Percentiles rank a stretch among this genome's conserved stretches.
phyloP scores from a whole-genome alignment of 257 asterid genomes.

The Jasminum sambac region DNA sequence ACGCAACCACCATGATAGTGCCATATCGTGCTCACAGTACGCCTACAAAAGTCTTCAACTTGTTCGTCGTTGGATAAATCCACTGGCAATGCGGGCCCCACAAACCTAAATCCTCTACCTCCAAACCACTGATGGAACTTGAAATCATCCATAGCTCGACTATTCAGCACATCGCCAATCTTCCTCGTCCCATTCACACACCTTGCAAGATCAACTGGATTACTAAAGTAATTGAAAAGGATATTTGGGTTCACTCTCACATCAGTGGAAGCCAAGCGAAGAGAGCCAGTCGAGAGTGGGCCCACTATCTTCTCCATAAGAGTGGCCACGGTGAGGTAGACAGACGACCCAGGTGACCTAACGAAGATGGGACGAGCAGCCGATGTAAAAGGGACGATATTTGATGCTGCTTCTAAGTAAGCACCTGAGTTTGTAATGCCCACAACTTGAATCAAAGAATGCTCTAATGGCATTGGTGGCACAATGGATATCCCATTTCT shows the following conservation, averaged over 20 bases:
- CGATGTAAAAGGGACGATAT: slow-evolving; percentile 68
- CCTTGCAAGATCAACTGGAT: slow-evolving; percentile 49
- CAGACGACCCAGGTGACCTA: slow-evolving; percentile 42
- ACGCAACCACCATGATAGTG: slow-evolving; percentile 96
- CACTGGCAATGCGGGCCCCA: slow-evolving; percentile 65
- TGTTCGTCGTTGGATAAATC: slow-evolving; percentile 49
- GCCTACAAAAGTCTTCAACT: slow-evolving; percentile 72
- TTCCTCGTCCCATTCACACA: slow-evolving; percentile 69
- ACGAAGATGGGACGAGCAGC: slow-evolving; percentile 50
- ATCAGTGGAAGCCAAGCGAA: slow-evolving; percentile 73
- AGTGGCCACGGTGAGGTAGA: slow-evolving; percentile 77
- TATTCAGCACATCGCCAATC: slow-evolving; percentile 55
- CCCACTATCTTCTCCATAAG: slow-evolving; percentile 81
- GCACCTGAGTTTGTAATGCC: slow-evolving; percentile 73
- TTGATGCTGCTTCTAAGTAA: slow-evolving; percentile 87
- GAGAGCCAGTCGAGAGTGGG: slow-evolving; percentile 72
- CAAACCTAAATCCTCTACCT: slow-evolving; percentile 57
- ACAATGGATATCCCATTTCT: slow-evolving; percentile 89
- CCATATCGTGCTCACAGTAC: slow-evolving; percentile 88
- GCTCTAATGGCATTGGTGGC: slow-evolving; percentile 71
- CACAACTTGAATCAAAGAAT: slow-evolving; percentile 79
- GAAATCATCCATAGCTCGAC: slow-evolving; percentile 63
- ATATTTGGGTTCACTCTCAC: slow-evolving; percentile 67
- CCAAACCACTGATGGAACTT: slow-evolving; percentile 63
- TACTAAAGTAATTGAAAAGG: slow-evolving; percentile 72